These are phyloP conservation scores for Botryotinia convoluta DNA, from an alignment of 2,329 filamentous ascomycete genomes.

Conservation along the genomic window DNA sequence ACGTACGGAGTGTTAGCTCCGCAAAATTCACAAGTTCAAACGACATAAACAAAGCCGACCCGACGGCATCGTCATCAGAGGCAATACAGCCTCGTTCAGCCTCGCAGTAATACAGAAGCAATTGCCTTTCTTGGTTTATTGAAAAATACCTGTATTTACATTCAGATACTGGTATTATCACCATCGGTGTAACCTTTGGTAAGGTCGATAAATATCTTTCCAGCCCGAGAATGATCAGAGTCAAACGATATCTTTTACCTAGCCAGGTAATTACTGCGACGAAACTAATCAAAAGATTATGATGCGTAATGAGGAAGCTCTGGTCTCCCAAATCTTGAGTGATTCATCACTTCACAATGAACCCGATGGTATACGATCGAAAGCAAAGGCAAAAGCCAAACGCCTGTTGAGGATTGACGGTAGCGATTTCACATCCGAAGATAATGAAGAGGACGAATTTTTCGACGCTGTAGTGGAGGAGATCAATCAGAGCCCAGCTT, in stretches of 20 bases:
- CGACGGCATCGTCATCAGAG: not conserved
- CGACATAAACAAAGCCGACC: not conserved
- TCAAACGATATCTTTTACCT: not conserved
- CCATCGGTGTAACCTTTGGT: not conserved
- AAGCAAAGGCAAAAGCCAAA: slow-evolving; percentile 4
- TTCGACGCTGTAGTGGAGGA: slow-evolving; percentile 8
- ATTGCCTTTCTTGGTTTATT: not conserved
- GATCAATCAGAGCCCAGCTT: slow-evolving; percentile 28
- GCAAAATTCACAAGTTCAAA: not conserved
- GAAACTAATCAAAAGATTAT: not conserved
- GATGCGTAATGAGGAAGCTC: slow-evolving; percentile 13
- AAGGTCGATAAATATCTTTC: not conserved
- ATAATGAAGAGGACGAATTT: not conserved
- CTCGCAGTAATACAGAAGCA: not conserved
- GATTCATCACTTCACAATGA: not conserved
- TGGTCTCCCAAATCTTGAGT: not conserved
- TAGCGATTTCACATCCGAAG: not conserved
- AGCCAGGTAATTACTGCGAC: not conserved
- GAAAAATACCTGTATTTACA: not conserved
- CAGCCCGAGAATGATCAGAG: not conserved
- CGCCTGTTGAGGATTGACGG: not conserved
- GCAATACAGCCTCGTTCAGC: not conserved
- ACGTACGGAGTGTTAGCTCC: not conserved
- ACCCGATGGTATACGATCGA: not conserved
- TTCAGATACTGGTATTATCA: no score